A percentile compares a stretch with the other conserved stretches of the same genome.
Conservation (phyloP, 179 eudicot genomes). For the Spergularia azorica region DNA sequence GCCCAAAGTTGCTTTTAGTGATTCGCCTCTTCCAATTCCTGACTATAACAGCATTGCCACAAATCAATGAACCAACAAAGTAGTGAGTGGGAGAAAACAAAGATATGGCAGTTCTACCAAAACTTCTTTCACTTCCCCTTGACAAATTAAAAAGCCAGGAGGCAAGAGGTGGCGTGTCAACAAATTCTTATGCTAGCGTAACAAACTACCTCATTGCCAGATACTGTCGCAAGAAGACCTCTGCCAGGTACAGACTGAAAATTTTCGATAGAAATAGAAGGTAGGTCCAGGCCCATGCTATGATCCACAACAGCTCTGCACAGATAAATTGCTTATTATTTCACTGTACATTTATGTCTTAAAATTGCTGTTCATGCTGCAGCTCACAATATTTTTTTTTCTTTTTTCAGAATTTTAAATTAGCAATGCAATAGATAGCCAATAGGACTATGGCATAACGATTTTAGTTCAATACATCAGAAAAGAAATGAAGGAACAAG, state of each 20-base stretch:
- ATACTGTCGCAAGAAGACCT: conserved; percentile 89
- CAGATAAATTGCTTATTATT: conserved; percentile 13
- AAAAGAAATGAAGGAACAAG: background rate
- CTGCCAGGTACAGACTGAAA: conserved; percentile 94
- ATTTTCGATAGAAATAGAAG: conserved; percentile 74
- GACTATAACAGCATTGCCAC: conserved; percentile 52
- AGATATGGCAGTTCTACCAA: background rate
- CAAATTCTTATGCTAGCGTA: conserved; percentile 3
- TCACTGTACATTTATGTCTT: background rate
- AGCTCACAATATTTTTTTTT: background rate
- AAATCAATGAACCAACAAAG: conserved; percentile 14
- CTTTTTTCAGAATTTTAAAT: background rate
- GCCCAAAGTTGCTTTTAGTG: conserved; percentile 80
- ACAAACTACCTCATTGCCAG: conserved; percentile 69
- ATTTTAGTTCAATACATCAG: background rate
- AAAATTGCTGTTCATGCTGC: background rate
- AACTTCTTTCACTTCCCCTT: background rate
- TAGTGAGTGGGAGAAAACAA: background rate
- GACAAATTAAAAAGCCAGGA: background rate
- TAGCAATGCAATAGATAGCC: background rate
- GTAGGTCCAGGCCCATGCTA: conserved; percentile 74
- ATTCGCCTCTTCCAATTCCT: conserved; percentile 69
- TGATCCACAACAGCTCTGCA: conserved; percentile 98
- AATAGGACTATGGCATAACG: background rate
- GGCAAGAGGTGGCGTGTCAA: background rate